These are phyloP conservation scores for Pythium chondricola DNA, from an alignment of 352 stramenopile genomes.

Conservation along the genomic window DNA sequence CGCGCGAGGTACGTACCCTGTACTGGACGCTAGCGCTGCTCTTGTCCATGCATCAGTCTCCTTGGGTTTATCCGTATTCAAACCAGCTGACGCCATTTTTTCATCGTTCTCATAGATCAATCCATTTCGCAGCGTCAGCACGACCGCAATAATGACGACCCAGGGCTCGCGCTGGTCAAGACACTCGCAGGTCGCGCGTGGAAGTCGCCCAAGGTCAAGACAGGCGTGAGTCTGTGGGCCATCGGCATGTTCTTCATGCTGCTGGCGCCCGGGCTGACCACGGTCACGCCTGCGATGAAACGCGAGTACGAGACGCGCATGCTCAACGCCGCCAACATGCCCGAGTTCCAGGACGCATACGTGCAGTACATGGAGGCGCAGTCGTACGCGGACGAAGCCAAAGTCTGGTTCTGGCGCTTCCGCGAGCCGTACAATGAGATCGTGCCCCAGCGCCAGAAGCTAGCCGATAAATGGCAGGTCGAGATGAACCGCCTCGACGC, in stretches of 20 bases:
- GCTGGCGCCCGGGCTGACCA: constrained; percentile 44
- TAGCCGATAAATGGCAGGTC: constrained; percentile 52
- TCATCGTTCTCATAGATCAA: too few relatives aligned
- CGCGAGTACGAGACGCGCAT: constrained; percentile 70
- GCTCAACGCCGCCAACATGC: constrained; percentile 67
- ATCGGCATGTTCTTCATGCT: constrained; percentile 85
- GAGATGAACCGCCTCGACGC: constrained; percentile 51
- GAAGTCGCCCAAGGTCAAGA: constrained; percentile 56
- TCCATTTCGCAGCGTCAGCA: background rate
- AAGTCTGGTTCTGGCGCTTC: constrained; percentile 86
- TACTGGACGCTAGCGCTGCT: background rate
- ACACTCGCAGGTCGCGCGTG: constrained; percentile 40
- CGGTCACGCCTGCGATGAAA: constrained; percentile 74
- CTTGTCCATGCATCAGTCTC: background rate
- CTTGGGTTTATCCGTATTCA: background rate
- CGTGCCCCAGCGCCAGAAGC: constrained; percentile 45
- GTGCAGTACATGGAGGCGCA: constrained; percentile 45
- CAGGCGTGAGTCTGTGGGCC: constrained; percentile 58
- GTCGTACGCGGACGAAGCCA: constrained; percentile 52
- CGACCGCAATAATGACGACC: constrained; percentile 23
- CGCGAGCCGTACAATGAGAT: constrained; percentile 62
- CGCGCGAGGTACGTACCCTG: constrained; percentile 5
- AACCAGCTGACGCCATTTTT: background rate
- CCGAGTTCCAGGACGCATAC: constrained; percentile 71
- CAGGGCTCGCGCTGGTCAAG: constrained; percentile 48